Evolutionary conservation across 2,329 filamentous ascomycete species (phyloP), one percentile per base, ranked within the genome.

Genomic region (Colletotrichum camelliae): DNA sequence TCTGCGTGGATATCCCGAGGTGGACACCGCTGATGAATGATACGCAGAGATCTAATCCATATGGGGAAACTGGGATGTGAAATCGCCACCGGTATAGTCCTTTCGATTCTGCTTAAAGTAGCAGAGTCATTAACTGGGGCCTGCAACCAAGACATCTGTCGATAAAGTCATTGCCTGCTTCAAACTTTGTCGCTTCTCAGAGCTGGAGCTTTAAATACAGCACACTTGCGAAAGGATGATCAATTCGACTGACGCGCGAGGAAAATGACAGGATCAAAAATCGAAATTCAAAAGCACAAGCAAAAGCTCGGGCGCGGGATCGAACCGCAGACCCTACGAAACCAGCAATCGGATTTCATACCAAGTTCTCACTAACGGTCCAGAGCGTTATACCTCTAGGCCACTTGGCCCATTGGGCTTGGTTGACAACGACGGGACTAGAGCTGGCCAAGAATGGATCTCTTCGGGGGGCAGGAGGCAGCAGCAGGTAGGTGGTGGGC

Each of bases 21-120:
- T 4, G n/a, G 2, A 21, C n/a, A 21, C n/a, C 1, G 10, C n/a
- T 21, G 43, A 21, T 13, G 43, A 21, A 48, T 0, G n/a, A 48
- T 4, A 6, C 0, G 9, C 0, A 1, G 1, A 43, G 0, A 43
- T 43, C 39, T 43, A 1, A 4, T 1, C n/a, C 1, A 43, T 2
- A 1, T 6, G 39, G 3, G 18, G 18, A n/a, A 39, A 39, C 2
- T 16, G 1, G 16, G 4, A 9, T 5, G 2, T 18, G 2, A 1
- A 9, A 10, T 39, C 37, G 37, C 37, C 2, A 0, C 16, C 0
- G 0, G 7, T 16, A 3, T 18, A 39, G 16, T 39, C 4, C 37
- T 39, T 39, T 39, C 7, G 2, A 18, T 9, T 0, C 37, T 39
- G 37, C 16, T 39, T 2, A 1, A 39, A 18, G 4, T 7, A 39